These are phyloP conservation scores for Oryza brachyantha DNA, from an alignment of 176 grass and related monocot species.

Conservation along the genomic window DNA sequence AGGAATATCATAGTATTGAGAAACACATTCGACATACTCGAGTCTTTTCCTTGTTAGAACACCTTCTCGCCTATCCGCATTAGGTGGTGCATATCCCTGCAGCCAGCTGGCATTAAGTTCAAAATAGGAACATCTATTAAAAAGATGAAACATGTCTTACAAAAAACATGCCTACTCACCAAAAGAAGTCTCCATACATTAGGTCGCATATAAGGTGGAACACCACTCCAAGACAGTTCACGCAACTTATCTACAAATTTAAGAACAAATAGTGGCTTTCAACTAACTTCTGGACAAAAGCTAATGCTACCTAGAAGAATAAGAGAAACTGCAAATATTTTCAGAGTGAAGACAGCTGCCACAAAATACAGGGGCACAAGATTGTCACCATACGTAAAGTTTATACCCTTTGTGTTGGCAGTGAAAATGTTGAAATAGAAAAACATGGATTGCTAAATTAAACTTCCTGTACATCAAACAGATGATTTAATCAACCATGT, in stretches of 20 bases:
- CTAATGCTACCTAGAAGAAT: not conserved
- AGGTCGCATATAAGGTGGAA: conserved; percentile 97
- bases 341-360: not conserved
- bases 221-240: conserved; percentile 95
- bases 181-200: conserved; percentile 97
- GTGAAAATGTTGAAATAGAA: conserved; percentile 4
- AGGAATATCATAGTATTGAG: conserved; percentile 90
- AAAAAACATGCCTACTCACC: conserved; percentile 39
- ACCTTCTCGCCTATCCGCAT: conserved; percentile 83
- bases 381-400: not conserved
- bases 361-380: not conserved
- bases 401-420: not conserved
- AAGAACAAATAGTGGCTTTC: conserved; percentile 11
- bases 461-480: not conserved
- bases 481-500: not conserved
- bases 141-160: not conserved
- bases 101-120: conserved; percentile 81
- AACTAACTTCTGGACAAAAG: conserved; percentile 5
- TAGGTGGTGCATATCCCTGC: conserved; percentile 99
- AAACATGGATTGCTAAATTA: not conserved
- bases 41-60: conserved; percentile 91
- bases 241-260: conserved; percentile 77
- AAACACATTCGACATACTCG: conserved; percentile 96
- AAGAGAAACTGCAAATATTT: not conserved
- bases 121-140: conserved; percentile 39